Base-by-base conservation (phyloP, 805 yeast genomes). In the Cyberlindnera subsufficiens region DNA sequence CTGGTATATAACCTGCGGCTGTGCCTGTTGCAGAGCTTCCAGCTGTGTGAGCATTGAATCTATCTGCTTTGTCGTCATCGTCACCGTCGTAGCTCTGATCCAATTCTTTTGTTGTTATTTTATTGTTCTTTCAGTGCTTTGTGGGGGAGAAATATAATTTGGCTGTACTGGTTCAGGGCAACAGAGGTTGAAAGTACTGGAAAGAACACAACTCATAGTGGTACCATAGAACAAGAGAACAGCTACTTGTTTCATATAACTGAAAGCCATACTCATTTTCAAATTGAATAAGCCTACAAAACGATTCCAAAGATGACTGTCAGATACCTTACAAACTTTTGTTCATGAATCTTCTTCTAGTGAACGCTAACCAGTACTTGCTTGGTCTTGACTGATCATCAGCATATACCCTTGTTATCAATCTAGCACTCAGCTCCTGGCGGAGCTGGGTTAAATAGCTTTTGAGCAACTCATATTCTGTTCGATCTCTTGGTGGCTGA, bases 271-370 rank as follows among this genome's bases (percentile, higher is more conserved):
- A 22, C 27, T 6, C 27, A 22, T 22, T 22, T 22, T 11, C n/a
- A n/a, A n/a, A 22, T 6, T 22, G 27, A 22, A 11, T 22, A 2
- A 22, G 10, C 27, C 27, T 22, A 22, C 27, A 22, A 22, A 10
- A 5, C 27, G 2, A 22, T 7, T 6, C 7, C 10, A 7, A 7
- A 22, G 11, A 9, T 32, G 9, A 17, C 16, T 5, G 25, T 15
- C 14, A 32, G 17, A 11, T 32, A 32, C 35, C 6, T 42, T 39
- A 46, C 44, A 87, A 72, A 53, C 85, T 77, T 65, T 90, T 87
- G 69, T 93, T 93, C 99, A 93, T 93, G 63, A 93, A 93, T 62
- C 87, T 80, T 67, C 95, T 84, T 68, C 93, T 82, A 32, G 96
- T 86, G 65, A 93, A 93, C 2, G 97, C 96, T 57, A 93, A 68